Evolutionary conservation across 2,329 filamentous ascomycete species (phyloP), one percentile per base, ranked within the genome.

Genomic region (Alternaria incomplexa): DNA sequence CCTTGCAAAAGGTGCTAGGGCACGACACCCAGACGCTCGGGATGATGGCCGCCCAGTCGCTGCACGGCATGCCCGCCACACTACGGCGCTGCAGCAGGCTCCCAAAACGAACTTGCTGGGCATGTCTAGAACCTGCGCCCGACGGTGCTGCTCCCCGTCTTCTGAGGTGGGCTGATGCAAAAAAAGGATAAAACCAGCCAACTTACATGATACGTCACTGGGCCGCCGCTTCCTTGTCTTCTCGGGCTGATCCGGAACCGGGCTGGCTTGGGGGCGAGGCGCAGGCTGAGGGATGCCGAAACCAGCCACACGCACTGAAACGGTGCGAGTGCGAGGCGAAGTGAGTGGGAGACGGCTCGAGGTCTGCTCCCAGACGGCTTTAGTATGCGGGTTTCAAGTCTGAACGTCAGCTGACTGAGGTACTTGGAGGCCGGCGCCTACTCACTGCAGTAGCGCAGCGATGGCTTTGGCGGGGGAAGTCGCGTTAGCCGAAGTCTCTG

Each of bases 121-220:
- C 56, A 57, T 61, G 63, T 43, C 62, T 58, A 66, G 59, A 64
- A 30, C 53, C 60, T 62, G 65, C 65, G 53, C 40, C 51, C 26
- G 26, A 44, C 50, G 25, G 44, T 57, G 53, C 51, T 53, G 23
- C 30, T 55, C 12, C 30, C 23, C 53, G 47, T 45, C 22, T 47
- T 28, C 32, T 53, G 59, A 62, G 55, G 59, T 62, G 59, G 59
- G 53, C 46, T 55, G 61, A 60, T 46, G 57, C 48, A 44, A 46
- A 28, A 36, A 55, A 56, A 55, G 50, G 48, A 46, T 43, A 36
- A 46, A 28, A 17, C 30, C 36, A 40, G 44, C n/a, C 30, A 32
- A 66, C 67, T 53, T 62, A 64, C 52, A 59, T 43, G 58, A 50
- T 62, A 67, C 67, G 65, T 69, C 67, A 69, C 44, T 58, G 36